Evolutionary conservation across 225 moss, liverwort and hornwort genomes (phyloP), one percentile per base, ranked within the genome.

Genomic region (Sphagnum tenellum): DNA sequence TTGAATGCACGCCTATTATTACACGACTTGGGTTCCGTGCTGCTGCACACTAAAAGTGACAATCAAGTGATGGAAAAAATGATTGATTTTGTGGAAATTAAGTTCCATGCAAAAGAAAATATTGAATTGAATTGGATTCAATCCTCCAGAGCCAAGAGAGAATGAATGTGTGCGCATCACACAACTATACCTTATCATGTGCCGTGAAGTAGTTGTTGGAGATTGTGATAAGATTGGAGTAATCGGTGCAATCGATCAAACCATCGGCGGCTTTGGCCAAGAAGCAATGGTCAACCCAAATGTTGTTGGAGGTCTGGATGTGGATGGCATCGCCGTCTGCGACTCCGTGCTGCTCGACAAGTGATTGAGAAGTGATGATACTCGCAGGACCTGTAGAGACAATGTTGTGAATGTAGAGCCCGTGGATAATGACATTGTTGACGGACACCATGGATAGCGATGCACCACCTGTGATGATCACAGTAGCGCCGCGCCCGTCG

Each of bases 401-500:
- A 68, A 68, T 73, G 57, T 79, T 69, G 55, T 76, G 75, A 49
- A 82, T 64, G 60, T 73, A 64, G 58, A 76, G 60, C 9, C 69
- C 79, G 56, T 74, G 79, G 47, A 79, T 67, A 58, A 74, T 76
- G 61, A 79, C 66, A 52, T 76, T 73, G n/a, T 57, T 61, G 55
- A 73, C 60, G 5, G 7, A 12, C 61, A 77, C 60, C 11, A 84
- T 68, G 46, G 77, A 75, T 47, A 81, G 48, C 48, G 74, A 71
- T 53, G 80, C 67, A 11, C 59, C 65, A 3, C 74, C 65, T 4
- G 66, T 53, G 12, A 83, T 72, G 56, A 72, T 68, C 48, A 75
- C 72, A 9, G 55, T 72, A 9, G 64, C 80, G 3, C 82, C 82
- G 5, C 82, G 72, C 1, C 73, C 82, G 9, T 79, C 82, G 5